Evolutionary conservation across 257 asterid species (phyloP).

Genomic region (Jaltomata sinuosa): DNA sequence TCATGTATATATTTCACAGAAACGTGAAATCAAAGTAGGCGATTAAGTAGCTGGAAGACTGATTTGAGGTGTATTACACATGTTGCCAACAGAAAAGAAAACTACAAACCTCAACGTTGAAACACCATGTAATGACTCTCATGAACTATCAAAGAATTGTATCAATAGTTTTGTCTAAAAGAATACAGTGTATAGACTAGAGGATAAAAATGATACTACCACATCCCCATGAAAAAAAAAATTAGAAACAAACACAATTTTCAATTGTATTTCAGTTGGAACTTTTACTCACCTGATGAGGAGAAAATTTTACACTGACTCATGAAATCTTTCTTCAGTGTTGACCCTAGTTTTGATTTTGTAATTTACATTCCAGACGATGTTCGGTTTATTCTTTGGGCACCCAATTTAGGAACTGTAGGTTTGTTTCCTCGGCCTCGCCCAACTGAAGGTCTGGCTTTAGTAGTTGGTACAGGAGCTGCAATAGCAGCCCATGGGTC

Average conservation of each 20-base stretch:
- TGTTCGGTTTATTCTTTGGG: constrained; percentile 84
- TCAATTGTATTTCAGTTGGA: not conserved
- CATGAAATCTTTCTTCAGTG: not conserved
- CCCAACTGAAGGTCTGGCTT: constrained; percentile 51
- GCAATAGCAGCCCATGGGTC: constrained; percentile 53
- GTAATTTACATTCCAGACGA: constrained; percentile 55
- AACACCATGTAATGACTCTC: not conserved
- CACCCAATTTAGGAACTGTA: constrained; percentile 72
- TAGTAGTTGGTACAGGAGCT: constrained; percentile 62
- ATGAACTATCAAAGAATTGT: not conserved
- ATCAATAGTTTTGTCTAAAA: not conserved
- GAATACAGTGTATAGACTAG: not conserved
- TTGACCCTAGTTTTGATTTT: constrained; percentile 4
- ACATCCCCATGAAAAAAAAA: not conserved
- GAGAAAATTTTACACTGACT: constrained; percentile 30
- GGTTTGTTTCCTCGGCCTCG: constrained; percentile 69
- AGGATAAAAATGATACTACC: not conserved
- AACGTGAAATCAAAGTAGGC: no score
- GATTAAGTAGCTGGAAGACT: no score
- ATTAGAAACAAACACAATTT: not conserved
- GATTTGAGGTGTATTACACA: no score
- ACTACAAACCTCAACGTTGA: not conserved
- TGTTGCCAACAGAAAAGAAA: not conserved
- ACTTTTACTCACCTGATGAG: constrained; percentile 6
- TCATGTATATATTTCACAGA: no score